A percentile compares a stretch with the other conserved stretches of the same genome.
Conservation (phyloP, 257 asterid genomes). For the Przewalskia tangutica region DNA sequence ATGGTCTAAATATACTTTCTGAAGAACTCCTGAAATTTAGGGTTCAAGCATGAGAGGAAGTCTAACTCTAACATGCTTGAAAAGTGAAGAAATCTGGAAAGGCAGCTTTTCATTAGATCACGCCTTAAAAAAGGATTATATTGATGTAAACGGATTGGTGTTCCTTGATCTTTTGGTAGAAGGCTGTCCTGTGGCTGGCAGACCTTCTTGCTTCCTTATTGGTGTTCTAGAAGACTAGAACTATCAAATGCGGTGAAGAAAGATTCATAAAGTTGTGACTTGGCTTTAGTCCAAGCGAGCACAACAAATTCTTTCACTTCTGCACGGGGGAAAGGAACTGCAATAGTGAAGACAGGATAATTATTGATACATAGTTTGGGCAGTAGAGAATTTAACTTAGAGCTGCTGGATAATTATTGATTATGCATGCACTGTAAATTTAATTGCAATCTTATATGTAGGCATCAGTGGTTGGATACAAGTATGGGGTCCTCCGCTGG, state of each 20-base stretch:
- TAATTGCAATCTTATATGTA: constrained; percentile 14
- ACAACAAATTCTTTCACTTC: background rate
- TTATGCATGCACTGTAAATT: background rate
- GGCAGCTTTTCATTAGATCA: background rate
- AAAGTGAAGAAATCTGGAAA: background rate
- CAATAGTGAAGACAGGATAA: background rate
- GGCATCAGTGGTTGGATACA: constrained; percentile 99
- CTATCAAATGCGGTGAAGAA: background rate
- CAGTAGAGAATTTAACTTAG: background rate
- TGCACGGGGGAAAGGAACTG: background rate
- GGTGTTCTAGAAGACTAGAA: background rate
- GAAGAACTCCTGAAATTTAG: background rate
- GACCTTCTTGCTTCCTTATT: background rate
- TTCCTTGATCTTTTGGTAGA: background rate
- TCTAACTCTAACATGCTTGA: background rate
- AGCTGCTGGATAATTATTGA: background rate
- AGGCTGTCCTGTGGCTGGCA: background rate
- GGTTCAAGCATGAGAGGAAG: background rate
- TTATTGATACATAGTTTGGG: background rate
- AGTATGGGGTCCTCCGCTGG: constrained; percentile 97
- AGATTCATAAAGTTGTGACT: background rate
- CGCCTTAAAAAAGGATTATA: background rate
- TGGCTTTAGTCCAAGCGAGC: background rate
- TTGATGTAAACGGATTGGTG: background rate
- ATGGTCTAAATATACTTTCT: background rate